A percentile compares a stretch with the other conserved stretches of the same genome.
Conservation (phyloP, 1,139 yeast genomes). For the Pneumocystis wakefieldiae region DNA sequence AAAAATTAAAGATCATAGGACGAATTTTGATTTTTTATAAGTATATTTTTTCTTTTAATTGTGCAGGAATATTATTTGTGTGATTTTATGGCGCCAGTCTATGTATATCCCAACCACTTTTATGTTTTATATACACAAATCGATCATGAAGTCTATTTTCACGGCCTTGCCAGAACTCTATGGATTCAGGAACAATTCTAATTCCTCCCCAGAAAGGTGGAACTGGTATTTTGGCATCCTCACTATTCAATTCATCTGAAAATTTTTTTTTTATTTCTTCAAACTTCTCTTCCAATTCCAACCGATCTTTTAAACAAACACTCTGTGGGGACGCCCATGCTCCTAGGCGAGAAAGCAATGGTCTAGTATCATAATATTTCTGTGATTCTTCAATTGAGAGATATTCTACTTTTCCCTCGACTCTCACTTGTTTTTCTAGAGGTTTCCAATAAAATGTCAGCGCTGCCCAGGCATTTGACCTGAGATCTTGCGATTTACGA, state of each 20-base stretch:
- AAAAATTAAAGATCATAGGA: background rate
- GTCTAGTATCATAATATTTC: constrained; percentile 70
- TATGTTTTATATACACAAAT: constrained; percentile 35
- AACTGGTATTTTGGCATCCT: constrained; percentile 41
- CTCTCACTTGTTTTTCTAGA: constrained; percentile 78
- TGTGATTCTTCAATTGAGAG: constrained; percentile 60
- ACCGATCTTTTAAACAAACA: constrained; percentile 39
- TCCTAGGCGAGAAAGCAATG: constrained; percentile 83
- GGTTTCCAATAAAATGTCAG: constrained; percentile 69
- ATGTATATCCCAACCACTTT: background rate
- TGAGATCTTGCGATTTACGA: constrained; percentile 59
- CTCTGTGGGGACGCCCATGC: constrained; percentile 97
- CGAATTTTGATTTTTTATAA: background rate
- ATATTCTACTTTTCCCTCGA: constrained; percentile 71
- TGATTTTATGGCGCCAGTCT: background rate
- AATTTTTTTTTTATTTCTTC: constrained; percentile 42
- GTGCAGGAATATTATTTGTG: background rate
- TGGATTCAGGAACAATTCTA: constrained; percentile 69
- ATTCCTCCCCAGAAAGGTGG: constrained; percentile 96
- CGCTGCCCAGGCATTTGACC: constrained; percentile 53
- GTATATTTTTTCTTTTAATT: background rate
- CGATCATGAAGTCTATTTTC: constrained; percentile 82
- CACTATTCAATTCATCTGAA: constrained; percentile 34
- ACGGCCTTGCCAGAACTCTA: constrained; percentile 97
- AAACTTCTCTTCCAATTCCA: constrained; percentile 42